Base-by-base conservation (phyloP, 1,284 basidiomycete species). In the Malassezia japonica region DNA sequence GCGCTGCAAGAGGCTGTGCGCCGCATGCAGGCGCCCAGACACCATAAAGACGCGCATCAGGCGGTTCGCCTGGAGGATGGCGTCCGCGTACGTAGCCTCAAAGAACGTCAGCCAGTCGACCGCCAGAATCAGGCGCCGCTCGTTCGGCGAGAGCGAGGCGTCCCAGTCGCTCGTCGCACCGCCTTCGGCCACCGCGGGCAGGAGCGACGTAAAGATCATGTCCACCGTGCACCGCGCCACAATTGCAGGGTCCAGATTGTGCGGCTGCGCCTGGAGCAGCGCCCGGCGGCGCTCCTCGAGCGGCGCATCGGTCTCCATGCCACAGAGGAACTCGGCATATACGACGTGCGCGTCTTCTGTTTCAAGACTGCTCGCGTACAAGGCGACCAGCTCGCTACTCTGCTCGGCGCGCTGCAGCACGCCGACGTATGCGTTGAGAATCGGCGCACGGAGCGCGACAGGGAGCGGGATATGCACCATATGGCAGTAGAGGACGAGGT, bases 31-130 rank as follows among this genome's bases (percentile, higher is more conserved):
- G 9, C 61, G 56, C 2, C 68, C 68, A 1, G 60, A 61, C 7
- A 49, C 55, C 46, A 71, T 42, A 34, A 70, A 68, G 13, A 62
- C 55, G 35, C 68, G 59, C 28, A 62, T 59, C 16, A 71, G 55
- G 4, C 53, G 56, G 24, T 71, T 71, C 29, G 55, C 63, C 33
- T 72, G 69, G 37, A 66, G 48, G 49, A 73, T 64, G 5, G 67
- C 70, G 33, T 69, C 64, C 5, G 56, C 56, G 25, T 56, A 61
- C 16, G 74, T 75, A 6, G 57, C 44, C 8, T 51, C 52, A 56
- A 80, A 77, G 71, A 88, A 86, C 0, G 82, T 86, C 38, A 92
- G 86, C 92, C 92, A 98, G 68, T 96, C 91, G 50, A 96, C 83
- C 0, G 86, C 85, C 8, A 88, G 80, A 43, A 95, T 79, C 8